Evolutionary conservation across 2,329 filamentous ascomycete genomes (phyloP), one percentile per base, ranked within the genome.

Genomic region (Coniochaeta prunicola): DNA sequence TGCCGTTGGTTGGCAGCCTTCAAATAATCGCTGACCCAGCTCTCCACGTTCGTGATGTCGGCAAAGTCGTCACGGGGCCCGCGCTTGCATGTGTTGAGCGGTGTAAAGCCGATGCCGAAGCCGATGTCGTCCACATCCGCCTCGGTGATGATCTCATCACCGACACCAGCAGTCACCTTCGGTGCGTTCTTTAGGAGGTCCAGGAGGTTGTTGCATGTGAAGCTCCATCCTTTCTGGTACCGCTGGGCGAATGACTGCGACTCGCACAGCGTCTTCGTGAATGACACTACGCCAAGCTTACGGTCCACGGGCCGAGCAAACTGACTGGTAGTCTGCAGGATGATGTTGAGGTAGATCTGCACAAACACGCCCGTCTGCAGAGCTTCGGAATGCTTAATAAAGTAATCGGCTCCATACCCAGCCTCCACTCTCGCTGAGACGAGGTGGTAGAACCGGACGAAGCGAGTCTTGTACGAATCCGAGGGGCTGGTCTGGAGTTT

Each of bases 401-500:
- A 94, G 76, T 91, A 96, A 74, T 99, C 94, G 8, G 92, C 84
- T 54, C 93, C 94, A 59, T 94, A 85, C n/a, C 92, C 91, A 64
- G 85, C 84, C 63, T 94, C 88, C 34, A 89, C 71, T 62, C 81
- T 82, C 19, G 92, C 90, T 31, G 90, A 91, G 58, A 97, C 83
- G 63, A 97, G 86, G 73, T 99, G 93, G 72, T 96, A 99, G 79
- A 99, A 96, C 34, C 92, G 88, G 58, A 92, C 89, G 71, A 99
- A 97, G 57, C 92, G 88, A 58, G 91, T 78, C 66, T 92, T 89
- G 73, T 96, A 89, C 53, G 86, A 89, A 66, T 97, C 93, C 0
- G 92, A 78, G 6, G 81, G 77, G 36, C 74, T 77, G 53, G 87
- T 76, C 83, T 94, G 74, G 75, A 91, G 76, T 79, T 88, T 78